phyloP scores from a whole-genome alignment of 106 monocot species.

The Amphibolis antarctica region DNA sequence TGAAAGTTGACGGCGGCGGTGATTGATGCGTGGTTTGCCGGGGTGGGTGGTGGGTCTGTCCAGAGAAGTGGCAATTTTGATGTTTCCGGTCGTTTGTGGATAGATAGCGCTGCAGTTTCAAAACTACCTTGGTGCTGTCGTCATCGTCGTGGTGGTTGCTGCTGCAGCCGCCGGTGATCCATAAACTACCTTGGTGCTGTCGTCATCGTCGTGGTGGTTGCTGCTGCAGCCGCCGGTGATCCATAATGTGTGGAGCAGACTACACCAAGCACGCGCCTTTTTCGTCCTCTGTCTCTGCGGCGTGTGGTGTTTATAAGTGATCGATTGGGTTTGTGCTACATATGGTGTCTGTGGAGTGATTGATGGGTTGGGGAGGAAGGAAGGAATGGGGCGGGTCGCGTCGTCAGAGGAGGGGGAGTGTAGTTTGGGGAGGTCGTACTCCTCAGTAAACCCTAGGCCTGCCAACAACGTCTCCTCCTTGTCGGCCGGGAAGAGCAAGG shows the following conservation, averaged over 20 bases:
- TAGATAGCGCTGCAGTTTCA: no score
- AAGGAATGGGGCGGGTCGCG: not conserved
- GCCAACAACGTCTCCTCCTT: no score
- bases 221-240: not conserved
- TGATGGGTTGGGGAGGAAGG: not conserved
- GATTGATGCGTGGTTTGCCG: no score
- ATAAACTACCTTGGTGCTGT: not conserved
- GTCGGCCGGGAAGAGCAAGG: no score
- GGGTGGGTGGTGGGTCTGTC: no score
- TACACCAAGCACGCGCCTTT: not conserved
- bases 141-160: no score
- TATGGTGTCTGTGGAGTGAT: not conserved
- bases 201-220: no score
- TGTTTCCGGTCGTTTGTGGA: no score
- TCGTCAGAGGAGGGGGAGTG: not conserved
- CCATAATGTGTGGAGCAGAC: slow-evolving; percentile 1
- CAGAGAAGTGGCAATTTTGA: no score
- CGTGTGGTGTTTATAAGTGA: not conserved
- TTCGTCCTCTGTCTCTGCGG: not conserved
- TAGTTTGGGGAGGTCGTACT: not conserved
- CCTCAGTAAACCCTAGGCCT: not conserved
- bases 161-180: not conserved
- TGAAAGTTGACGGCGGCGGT: no score
- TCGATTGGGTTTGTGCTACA: not conserved
- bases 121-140: no score